A percentile compares a stretch with the other conserved stretches of the same genome.
These are phyloP conservation scores for Colletotrichum sp. DNA, from an alignment of 2,329 filamentous ascomycete species.

Conservation along the genomic window DNA sequence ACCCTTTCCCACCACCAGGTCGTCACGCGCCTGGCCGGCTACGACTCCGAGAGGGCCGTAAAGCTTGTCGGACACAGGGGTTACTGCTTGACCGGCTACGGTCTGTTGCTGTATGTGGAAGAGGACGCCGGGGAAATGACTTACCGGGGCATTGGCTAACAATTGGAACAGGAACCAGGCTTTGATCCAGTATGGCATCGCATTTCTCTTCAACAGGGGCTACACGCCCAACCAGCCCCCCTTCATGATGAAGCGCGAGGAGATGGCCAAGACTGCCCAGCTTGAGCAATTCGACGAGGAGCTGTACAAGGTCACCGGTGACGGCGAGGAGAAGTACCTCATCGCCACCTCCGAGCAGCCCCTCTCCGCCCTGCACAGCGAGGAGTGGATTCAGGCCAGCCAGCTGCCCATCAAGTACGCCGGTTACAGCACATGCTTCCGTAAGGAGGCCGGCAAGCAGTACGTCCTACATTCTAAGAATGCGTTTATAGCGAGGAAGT, in stretches of 20 bases:
- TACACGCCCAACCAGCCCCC: conserved; percentile 64
- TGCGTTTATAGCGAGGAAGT: accelerated
- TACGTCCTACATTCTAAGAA: conserved; percentile 44
- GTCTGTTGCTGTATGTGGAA: conserved; percentile 69
- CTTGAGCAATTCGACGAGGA: conserved; percentile 98
- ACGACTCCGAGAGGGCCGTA: conserved; percentile 89
- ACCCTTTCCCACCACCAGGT: conserved; percentile 95
- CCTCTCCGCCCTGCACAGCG: conserved; percentile 88
- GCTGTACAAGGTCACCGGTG: conserved; percentile 89
- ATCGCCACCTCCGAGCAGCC: conserved; percentile 85
- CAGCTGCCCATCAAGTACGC: conserved; percentile 92
- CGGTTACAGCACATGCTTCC: conserved; percentile 93
- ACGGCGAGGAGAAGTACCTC: conserved; percentile 84
- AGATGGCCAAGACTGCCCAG: conserved; percentile 98
- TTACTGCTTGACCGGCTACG: conserved; percentile 90
- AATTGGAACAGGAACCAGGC: conserved; percentile 70
- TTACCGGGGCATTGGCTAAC: neutral
- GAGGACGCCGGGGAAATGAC: neutral
- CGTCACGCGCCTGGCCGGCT: conserved; percentile 84
- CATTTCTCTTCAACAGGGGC: conserved; percentile 82
- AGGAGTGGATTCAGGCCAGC: conserved; percentile 87
- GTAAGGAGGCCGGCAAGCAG: conserved; percentile 88
- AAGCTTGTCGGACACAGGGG: conserved; percentile 95
- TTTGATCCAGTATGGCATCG: conserved; percentile 91
- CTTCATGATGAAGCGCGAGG: conserved; percentile 52